Evolutionary conservation across 495 filamentous ascomycete genomes (phyloP).

Genomic region (Lophiotrema nucula): DNA sequence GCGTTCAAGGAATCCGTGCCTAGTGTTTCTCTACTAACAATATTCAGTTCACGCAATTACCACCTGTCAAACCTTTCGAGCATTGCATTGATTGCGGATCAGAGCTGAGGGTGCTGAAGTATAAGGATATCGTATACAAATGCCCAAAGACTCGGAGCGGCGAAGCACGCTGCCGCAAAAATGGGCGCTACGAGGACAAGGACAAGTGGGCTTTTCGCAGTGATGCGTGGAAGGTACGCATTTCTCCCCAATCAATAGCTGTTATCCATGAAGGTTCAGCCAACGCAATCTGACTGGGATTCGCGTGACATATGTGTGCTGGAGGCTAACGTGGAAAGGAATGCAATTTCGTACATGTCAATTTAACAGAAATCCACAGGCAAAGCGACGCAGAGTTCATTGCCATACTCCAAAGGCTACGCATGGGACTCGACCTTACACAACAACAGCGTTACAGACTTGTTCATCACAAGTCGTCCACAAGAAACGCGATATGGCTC

Average conservation of each 20-base stretch:
- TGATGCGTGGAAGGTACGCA: constrained; percentile 34
- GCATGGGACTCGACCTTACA: constrained; percentile 42
- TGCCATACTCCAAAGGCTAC: constrained; percentile 51
- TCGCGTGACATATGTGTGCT: too few species aligned
- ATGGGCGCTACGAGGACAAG: constrained; percentile 18
- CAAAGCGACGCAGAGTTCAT: constrained; percentile 53
- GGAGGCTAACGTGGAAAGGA: constrained; percentile 14
- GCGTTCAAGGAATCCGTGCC: background rate
- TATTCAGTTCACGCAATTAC: constrained; percentile 44
- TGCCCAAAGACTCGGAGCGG: background rate
- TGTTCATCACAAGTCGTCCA: constrained; percentile 47
- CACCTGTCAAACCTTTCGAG: constrained; percentile 45
- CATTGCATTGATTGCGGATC: constrained; percentile 44
- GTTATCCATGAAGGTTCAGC: too few species aligned
- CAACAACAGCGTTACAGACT: constrained; percentile 43
- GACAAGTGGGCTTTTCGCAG: constrained; percentile 41
- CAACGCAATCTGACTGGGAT: background rate
- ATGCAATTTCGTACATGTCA: constrained; percentile 39
- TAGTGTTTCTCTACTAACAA: background rate
- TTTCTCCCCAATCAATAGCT: background rate
- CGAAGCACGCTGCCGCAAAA: background rate
- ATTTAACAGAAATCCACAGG: constrained; percentile 53
- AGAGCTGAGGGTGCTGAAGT: constrained; percentile 15
- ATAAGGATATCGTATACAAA: background rate
- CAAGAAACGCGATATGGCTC: constrained; percentile 48